Percentiles rank a stretch among this genome's conserved stretches.
Evolutionary conservation across 192 early-diverging fungal species (phyloP).

Genomic region (Anaeromyces robustus): DNA sequence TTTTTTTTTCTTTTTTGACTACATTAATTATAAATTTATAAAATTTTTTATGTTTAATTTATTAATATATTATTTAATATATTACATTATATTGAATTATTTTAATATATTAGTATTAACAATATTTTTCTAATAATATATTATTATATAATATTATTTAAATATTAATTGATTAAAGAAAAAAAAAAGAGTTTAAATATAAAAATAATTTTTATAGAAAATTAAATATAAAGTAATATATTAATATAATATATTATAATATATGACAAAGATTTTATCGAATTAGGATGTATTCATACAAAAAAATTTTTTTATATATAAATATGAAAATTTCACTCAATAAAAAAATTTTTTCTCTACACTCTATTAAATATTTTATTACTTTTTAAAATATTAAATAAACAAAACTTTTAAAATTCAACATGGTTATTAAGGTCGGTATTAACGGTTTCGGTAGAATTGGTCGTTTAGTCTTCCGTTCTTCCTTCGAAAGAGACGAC

Average conservation of each 20-base stretch:
- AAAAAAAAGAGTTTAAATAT: not conserved
- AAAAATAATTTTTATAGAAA: not conserved
- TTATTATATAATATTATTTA: too few relatives aligned
- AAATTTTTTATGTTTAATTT: too few relatives aligned
- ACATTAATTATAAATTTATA: too few relatives aligned
- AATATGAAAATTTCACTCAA: not conserved
- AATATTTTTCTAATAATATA: too few relatives aligned
- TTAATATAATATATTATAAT: not conserved
- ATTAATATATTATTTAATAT: too few relatives aligned
- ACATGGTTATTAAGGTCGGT: not conserved
- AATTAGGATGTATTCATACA: not conserved
- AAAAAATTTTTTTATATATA: not conserved
- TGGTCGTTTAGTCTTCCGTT: slow-evolving; percentile 90
- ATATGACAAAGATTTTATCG: not conserved
- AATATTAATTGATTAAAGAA: not conserved
- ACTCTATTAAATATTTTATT: not conserved
- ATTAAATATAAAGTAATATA: not conserved
- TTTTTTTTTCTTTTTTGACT: too few relatives aligned
- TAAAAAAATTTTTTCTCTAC: not conserved
- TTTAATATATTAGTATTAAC: too few relatives aligned
- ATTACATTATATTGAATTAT: too few relatives aligned
- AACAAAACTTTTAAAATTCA: not conserved
- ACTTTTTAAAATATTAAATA: not conserved
- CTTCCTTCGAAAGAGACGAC: slow-evolving; percentile 51
- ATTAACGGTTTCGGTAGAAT: slow-evolving; percentile 77